phyloP scores from a whole-genome alignment of 257 asterid species.

The Prunella vulgaris region DNA sequence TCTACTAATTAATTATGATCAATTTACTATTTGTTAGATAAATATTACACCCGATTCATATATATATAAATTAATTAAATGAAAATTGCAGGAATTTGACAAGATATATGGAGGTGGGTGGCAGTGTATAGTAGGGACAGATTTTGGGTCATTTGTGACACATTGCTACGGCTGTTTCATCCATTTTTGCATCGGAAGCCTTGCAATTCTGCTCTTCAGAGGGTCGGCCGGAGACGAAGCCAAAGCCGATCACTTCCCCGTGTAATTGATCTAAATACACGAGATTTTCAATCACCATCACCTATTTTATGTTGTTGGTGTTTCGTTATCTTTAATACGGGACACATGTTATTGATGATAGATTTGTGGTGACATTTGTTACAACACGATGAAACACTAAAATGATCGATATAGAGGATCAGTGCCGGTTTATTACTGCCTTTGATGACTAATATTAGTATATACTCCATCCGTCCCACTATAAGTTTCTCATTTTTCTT shows the following conservation, averaged over 20 bases:
- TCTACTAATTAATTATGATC: too few relatives aligned
- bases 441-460: not conserved
- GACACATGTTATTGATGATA: not conserved
- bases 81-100: slow-evolving; percentile 61
- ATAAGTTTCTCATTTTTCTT: too few relatives aligned
- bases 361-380: not conserved
- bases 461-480: too few relatives aligned
- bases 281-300: too few relatives aligned
- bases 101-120: slow-evolving; percentile 58
- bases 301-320: not conserved
- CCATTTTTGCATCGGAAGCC: slow-evolving; percentile 64
- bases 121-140: slow-evolving; percentile 94
- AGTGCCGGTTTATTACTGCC: not conserved
- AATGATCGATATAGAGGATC: not conserved
- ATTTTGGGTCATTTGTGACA: slow-evolving; percentile 88
- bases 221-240: slow-evolving; percentile 42
- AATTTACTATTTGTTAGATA: too few relatives aligned
- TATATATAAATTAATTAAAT: too few relatives aligned
- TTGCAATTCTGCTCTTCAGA: slow-evolving; percentile 66
- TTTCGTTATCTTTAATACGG: not conserved
- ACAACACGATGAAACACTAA: not conserved
- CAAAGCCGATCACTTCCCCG: slow-evolving; percentile 22
- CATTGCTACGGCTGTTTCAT: slow-evolving; percentile 83
- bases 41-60: too few relatives aligned
- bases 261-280: not conserved